phyloP scores from a whole-genome alignment of 1,139 yeast species.

The Pichia sp. region DNA sequence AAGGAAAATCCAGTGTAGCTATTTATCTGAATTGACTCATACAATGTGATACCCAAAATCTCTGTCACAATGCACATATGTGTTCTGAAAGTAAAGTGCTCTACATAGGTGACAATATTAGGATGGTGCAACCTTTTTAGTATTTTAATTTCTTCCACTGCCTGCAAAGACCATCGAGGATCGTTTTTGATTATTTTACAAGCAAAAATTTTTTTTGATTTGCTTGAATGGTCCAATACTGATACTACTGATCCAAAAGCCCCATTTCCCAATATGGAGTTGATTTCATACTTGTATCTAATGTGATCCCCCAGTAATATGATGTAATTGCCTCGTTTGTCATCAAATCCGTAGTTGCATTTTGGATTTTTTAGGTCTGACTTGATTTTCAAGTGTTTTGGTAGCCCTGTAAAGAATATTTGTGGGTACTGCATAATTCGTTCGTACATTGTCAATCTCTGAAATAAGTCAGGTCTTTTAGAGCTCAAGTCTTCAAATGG shows the following conservation, averaged over 20 bases:
- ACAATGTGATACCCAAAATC: constrained; percentile 61
- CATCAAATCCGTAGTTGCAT: constrained; percentile 71
- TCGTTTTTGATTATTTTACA: constrained; percentile 74
- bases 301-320: constrained; percentile 64
- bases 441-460: constrained; percentile 44
- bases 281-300: constrained; percentile 66
- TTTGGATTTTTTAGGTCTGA: constrained; percentile 45
- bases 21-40: constrained; percentile 58
- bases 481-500: constrained; percentile 19
- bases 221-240: constrained; percentile 63
- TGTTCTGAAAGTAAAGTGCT: constrained; percentile 70
- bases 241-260: constrained; percentile 78
- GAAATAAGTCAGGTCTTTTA: constrained; percentile 22
- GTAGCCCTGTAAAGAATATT: constrained; percentile 38
- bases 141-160: constrained; percentile 62
- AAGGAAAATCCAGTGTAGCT: constrained; percentile 59
- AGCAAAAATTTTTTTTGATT: constrained; percentile 47
- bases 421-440: constrained; percentile 40
- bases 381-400: constrained; percentile 21
- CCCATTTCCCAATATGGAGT: constrained; percentile 65
- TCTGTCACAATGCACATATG: constrained; percentile 84
- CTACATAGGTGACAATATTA: constrained; percentile 52
- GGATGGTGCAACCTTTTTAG: constrained; percentile 30
- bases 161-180: constrained; percentile 71
- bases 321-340: constrained; percentile 58